Conservation (phyloP, 768 basidiomycete genomes). For the Mycena belliarum region DNA sequence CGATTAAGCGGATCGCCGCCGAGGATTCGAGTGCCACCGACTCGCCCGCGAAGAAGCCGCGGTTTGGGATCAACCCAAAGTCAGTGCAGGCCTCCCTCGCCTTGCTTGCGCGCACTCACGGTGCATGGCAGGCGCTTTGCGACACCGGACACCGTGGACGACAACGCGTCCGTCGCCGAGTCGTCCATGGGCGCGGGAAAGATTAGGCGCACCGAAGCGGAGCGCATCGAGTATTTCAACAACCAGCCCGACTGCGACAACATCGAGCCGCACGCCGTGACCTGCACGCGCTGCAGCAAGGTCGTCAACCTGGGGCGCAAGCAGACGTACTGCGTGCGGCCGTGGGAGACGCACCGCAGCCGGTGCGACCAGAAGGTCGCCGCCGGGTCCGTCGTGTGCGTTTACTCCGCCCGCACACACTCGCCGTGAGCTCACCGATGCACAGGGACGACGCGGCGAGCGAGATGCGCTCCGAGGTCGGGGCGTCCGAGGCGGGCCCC, state of each 20-base stretch:
- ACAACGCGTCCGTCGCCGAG: constrained; percentile 55
- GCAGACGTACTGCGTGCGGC: constrained; percentile 56
- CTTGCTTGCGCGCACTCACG: neutral
- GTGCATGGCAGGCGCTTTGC: constrained; percentile 17
- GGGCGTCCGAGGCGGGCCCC: neutral
- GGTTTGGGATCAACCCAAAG: constrained; percentile 19
- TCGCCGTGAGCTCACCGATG: neutral
- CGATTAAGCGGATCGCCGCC: constrained; percentile 29
- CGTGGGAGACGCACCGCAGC: constrained; percentile 62
- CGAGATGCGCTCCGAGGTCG: constrained; percentile 16
- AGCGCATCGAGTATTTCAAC: constrained; percentile 64
- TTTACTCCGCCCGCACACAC: constrained; percentile 1
- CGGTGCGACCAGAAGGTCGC: constrained; percentile 50
- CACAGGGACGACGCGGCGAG: constrained; percentile 12
- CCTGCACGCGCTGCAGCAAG: constrained; percentile 59
- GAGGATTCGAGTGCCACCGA: constrained; percentile 18
- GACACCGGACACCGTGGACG: constrained; percentile 45
- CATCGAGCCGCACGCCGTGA: constrained; percentile 57
- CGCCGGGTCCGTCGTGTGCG: constrained; percentile 26
- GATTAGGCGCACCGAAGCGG: constrained; percentile 59
- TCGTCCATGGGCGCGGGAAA: constrained; percentile 41
- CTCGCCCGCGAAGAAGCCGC: constrained; percentile 23
- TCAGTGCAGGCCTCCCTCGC: neutral
- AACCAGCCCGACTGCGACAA: constrained; percentile 60
- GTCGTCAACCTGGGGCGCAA: constrained; percentile 57